Base-by-base conservation (phyloP, 2,329 filamentous ascomycete genomes). In the Pseudogymnoascus sp. region DNA sequence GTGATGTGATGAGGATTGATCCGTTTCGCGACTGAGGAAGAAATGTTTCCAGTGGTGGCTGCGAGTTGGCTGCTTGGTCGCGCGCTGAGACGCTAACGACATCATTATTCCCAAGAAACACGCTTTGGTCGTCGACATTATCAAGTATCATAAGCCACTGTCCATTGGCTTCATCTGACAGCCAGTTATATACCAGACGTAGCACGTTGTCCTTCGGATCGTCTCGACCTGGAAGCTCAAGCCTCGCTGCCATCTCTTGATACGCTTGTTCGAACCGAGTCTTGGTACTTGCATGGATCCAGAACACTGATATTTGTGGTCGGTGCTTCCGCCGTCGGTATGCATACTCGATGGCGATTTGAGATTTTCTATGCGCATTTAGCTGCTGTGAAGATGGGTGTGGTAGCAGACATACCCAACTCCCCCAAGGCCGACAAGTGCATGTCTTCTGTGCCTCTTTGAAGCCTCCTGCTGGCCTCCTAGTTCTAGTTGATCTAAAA, bases 101-200 rank as follows among this genome's bases (percentile, higher is more conserved):
- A 35, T 19, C 10, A 26, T 35, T 34, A 34, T 9, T 57, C 52
- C 28, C 13, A 9, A 15, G 28, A 48, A 26, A 21, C 10, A 9
- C 6, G 21, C 13, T 21, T 26, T 5, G 6, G 18, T 73, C 64
- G 58, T 74, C 69, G 37, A 67, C 69, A 55, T 69, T 73, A 34
- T 75, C 72, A 3, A 75, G 61, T 21, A 74, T 58, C 34, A 74
- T 64, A 3, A 69, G 19, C 72, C 71, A 75, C 4, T n/a, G 34
- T 8, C n/a, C 12, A 23, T 55, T 19, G 13, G 15, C 13, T 48
- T 59, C 34, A 15, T 34, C 7, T 30, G 5, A 30, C 7, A 30
- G 28, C 9, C 28, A 30, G 10, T 30, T 30, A 8, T 30, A 30
- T 30, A 61, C 39, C 1, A 60, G 30, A 2, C 26, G 39, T 19